Base-by-base conservation (phyloP, 1,284 basidiomycete genomes). In the Cutaneotrichosporon spelunceum region DNA sequence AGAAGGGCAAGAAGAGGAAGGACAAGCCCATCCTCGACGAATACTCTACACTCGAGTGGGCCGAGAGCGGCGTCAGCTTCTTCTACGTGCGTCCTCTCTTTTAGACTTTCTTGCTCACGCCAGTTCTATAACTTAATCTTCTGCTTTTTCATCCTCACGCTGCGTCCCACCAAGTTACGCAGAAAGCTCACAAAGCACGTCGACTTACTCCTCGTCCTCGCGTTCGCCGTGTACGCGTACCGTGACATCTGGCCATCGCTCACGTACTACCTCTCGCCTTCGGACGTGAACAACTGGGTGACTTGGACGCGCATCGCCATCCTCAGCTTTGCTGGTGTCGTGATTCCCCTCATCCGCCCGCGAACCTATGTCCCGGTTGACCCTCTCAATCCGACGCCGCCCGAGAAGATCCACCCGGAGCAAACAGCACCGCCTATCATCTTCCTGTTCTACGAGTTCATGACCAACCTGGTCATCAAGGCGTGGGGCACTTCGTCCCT, bases 161-260 rank as follows among this genome's bases (percentile, higher is more conserved):
- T 77, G 13, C 64, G 68, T 11, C 69, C 68, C 3, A 70, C 68
- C n/a, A 72, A 70, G 36, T 64, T 73, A 21, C 73, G 74, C 34
- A 66, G 70, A 19, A 70, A 72, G 30, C 64, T 78, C 48, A 75
- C 74, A 47, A 66, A 67, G 24, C 76, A 78, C 54, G 67, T 77
- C 44, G 73, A 78, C 61, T 61, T 77, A 2, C 68, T 85, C 10
- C 69, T 81, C 27, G 76, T 82, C 48, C 53, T 79, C 56, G 79
- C 78, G 0, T 82, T 81, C 67, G 68, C 58, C 3, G 77, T 84
- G 16, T 88, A 84, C 71, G 74, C 78, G 10, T 87, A 86, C 71
- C 83, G 87, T n/a, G 86, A 89, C 72, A 60, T 88, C 23, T 85
- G 82, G 74, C 87, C 88, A 10, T 71, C 87, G 6, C 78, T 82